Base-by-base conservation (phyloP, 2,329 filamentous ascomycete genomes). In the Botrytis aclada region DNA sequence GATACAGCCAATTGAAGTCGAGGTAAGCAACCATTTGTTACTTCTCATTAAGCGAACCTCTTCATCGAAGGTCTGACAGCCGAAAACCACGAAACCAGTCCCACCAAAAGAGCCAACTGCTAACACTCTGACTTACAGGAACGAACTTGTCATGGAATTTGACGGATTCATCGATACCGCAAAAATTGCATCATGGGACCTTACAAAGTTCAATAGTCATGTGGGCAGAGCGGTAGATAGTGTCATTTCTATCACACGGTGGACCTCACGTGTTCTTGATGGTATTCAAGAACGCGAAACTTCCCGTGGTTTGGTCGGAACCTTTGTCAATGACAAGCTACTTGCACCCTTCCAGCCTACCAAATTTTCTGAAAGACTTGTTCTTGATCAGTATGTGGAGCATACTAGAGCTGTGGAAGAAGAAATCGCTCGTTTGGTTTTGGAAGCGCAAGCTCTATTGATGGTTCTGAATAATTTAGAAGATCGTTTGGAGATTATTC, bases 131-230 rank as follows among this genome's bases (percentile, higher is more conserved):
- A 32, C 61, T 41, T 56, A n/a, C 58, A 88, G 88, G 43, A 87
- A 91, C 51, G 91, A 94, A 81, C 86, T 97, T 20, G 88, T 93
- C 7, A 85, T 90, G 34, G 93, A 95, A 80, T 92, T 97, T 72
- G 88, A 92, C 75, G 88, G 88, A 67, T 97, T 95, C 81, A 88
- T 96, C 76, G 88, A 91, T 16, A 89, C 88, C 0, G 90, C 91
- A 2, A 85, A 88, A 5, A 85, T 86, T 64, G 89, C 91, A 1
- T 88, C 91, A 6, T 85, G 86, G 62, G 89, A 92, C 72, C 85
- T 96, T 7, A 90, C 91, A 74, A 87, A 86, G 73, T 96, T 95
- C 85, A 95, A 95, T 82, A 89, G 88, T 0, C 90, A 92, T 77
- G 90, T 95, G 76, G 92, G 92, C 7, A 86, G 89, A 18, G 90